Evolutionary conservation across 805 yeast genomes (phyloP).

Genomic region (Metschnikowia anglica): DNA sequence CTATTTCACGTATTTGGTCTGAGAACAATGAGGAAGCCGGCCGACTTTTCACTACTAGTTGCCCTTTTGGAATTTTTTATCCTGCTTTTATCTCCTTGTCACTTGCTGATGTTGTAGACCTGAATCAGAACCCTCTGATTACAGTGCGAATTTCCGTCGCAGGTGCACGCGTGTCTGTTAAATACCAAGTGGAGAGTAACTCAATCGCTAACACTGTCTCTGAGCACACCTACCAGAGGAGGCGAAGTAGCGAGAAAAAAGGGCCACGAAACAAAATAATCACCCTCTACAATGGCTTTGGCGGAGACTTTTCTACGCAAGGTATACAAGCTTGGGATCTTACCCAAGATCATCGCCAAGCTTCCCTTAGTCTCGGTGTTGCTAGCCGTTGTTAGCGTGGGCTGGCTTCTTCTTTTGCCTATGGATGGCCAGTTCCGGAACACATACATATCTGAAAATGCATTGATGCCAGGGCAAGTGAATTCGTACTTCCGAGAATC

Average conservation of each 20-base stretch:
- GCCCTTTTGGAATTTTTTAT: too few relatives aligned
- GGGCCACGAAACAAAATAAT: not conserved
- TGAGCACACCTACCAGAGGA: too few relatives aligned
- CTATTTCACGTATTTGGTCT: not conserved
- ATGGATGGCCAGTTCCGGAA: constrained; percentile 75
- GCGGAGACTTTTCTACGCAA: constrained; percentile 42
- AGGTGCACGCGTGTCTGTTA: too few relatives aligned
- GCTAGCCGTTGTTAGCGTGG: constrained; percentile 35
- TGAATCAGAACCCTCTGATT: too few relatives aligned
- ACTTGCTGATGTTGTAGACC: too few relatives aligned
- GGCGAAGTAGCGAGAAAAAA: too few relatives aligned
- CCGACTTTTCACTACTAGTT: too few relatives aligned
- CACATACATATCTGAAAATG: constrained; percentile 93
- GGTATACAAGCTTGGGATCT: constrained; percentile 39
- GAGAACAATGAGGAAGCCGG: too few relatives aligned
- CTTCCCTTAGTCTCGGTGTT: constrained; percentile 36
- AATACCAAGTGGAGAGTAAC: too few relatives aligned
- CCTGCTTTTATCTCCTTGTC: too few relatives aligned
- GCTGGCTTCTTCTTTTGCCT: constrained; percentile 63
- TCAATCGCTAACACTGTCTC: not conserved
- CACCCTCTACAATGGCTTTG: constrained; percentile 38
- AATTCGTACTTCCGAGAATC: constrained; percentile 87
- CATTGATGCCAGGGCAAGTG: constrained; percentile 95
- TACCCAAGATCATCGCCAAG: constrained; percentile 35
- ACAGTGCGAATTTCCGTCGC: too few relatives aligned